Percentiles rank a stretch among this genome's conserved stretches.
Evolutionary conservation across 768 basidiomycete genomes (phyloP).

Genomic region (Tephrocybe sp.): DNA sequence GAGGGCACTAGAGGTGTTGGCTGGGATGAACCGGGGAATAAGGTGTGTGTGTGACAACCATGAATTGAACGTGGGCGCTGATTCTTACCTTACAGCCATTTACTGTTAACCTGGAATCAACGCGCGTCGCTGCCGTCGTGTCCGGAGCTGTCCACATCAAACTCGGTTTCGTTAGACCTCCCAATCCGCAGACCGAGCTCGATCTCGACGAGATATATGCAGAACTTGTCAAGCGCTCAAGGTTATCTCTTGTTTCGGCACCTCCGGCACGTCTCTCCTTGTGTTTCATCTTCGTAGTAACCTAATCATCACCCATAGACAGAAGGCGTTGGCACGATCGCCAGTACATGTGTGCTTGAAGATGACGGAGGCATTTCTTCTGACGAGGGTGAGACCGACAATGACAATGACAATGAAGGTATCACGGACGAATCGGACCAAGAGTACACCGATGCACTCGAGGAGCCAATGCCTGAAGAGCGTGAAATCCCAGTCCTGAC

Average conservation of each 20-base stretch:
- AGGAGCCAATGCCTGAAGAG: not conserved
- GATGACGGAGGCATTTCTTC: conserved; percentile 78
- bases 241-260: conserved; percentile 68
- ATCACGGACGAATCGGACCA: not conserved
- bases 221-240: conserved; percentile 61
- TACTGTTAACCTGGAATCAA: conserved; percentile 35
- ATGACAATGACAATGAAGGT: conserved; percentile 18
- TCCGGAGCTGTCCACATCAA: conserved; percentile 42
- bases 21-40: conserved; percentile 66
- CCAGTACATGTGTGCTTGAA: conserved; percentile 63
- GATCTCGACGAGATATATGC: conserved; percentile 59
- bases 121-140: conserved; percentile 35
- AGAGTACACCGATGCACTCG: not conserved
- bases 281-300: not conserved
- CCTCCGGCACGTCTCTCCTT: conserved; percentile 62
- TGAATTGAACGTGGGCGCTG: not conserved
- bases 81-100: conserved; percentile 1
- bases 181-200: conserved; percentile 40
- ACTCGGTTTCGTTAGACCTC: conserved; percentile 45
- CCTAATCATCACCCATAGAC: conserved; percentile 45
- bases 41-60: conserved; percentile 41
- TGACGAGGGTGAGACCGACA: conserved; percentile 30
- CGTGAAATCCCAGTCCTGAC: not conserved
- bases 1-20: conserved; percentile 34
- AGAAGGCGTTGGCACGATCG: conserved; percentile 81